Conservation (phyloP, 2,329 filamentous ascomycete genomes). For the Verticillium nubilum region DNA sequence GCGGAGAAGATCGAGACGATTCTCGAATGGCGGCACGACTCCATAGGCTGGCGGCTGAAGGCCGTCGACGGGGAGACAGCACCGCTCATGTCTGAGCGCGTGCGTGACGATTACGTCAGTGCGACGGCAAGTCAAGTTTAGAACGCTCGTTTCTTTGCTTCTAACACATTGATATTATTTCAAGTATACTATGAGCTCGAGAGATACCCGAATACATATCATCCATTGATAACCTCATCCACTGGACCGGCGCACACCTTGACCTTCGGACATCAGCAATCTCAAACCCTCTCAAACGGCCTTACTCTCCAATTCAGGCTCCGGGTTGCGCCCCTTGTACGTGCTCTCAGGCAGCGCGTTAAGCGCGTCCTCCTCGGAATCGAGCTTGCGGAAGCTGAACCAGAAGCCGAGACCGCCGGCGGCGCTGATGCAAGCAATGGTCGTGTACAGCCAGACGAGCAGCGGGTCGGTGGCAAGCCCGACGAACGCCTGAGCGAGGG, state of each 20-base stretch:
- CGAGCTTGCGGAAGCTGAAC: conserved; percentile 50
- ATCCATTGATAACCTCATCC: not conserved
- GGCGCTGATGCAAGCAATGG: conserved; percentile 51
- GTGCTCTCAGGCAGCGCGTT: conserved; percentile 42
- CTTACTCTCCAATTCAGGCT: conserved; percentile 1
- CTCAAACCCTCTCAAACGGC: not conserved
- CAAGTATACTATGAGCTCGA: not conserved
- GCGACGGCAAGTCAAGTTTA: not conserved
- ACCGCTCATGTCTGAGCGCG: not conserved
- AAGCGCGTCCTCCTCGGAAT: conserved; percentile 55
- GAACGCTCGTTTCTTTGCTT: not conserved
- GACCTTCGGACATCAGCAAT: not conserved
- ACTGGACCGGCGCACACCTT: not conserved
- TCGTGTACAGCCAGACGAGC: conserved; percentile 59
- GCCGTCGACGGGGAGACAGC: not conserved
- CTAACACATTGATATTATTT: not conserved
- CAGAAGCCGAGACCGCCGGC: conserved; percentile 56
- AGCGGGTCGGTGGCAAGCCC: conserved; percentile 39
- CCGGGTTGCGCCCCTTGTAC: conserved; percentile 1
- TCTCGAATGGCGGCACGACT: not conserved
- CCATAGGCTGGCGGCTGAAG: not conserved
- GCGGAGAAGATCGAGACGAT: not conserved
- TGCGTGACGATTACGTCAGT: not conserved
- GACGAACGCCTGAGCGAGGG: conserved; percentile 44
- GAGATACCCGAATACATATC: not conserved